Conservation (phyloP, 75 land plant species). For the Cryptomeria japonica region DNA sequence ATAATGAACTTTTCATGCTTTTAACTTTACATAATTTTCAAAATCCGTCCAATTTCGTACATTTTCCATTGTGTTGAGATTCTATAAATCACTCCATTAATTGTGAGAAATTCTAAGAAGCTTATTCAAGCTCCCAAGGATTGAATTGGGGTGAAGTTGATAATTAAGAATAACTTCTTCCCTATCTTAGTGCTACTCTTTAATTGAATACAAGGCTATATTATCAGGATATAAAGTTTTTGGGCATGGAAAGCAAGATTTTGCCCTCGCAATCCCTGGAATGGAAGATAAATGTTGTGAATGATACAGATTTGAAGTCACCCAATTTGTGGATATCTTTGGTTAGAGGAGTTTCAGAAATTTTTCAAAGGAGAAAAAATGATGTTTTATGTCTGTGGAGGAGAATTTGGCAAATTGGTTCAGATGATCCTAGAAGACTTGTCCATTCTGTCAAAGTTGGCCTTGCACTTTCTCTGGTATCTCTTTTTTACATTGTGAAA, state of each 20-base stretch:
- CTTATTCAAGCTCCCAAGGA: too few species aligned
- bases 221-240: too few species aligned
- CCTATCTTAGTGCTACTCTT: not conserved
- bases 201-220: not conserved
- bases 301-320: not conserved
- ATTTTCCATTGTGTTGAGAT: too few species aligned
- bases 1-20: too few species aligned
- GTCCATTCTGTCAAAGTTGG: constrained; percentile 62
- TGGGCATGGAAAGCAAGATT: not conserved
- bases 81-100: too few species aligned
- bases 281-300: not conserved
- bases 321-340: not conserved
- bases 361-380: not conserved
- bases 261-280: not conserved
- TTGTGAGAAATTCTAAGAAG: too few species aligned
- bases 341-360: not conserved
- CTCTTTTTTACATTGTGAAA: constrained; percentile 48
- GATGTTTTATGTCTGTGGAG: not conserved
- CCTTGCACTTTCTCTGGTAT: constrained; percentile 47
- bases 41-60: too few species aligned
- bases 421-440: constrained; percentile 33
- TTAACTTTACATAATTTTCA: too few species aligned
- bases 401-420: constrained; percentile 2
- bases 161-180: too few species aligned
- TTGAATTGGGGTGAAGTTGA: too few species aligned